Percentiles rank a stretch among this genome's conserved stretches.
These are phyloP conservation scores for Rhizophora mangle DNA, from an alignment of 345 rosid species.

Conservation along the genomic window DNA sequence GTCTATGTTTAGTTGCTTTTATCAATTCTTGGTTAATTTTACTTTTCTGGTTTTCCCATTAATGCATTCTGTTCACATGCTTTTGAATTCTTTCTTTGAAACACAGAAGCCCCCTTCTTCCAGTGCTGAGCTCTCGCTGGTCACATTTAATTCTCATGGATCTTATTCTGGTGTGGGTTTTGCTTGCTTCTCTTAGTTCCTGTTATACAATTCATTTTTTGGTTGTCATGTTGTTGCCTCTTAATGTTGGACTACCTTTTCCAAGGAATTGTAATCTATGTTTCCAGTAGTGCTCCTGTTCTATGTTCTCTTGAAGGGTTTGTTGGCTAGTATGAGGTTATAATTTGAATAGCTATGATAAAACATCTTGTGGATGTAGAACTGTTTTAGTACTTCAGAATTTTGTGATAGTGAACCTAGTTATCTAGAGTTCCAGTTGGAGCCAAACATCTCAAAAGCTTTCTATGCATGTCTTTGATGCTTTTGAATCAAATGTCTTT, in stretches of 20 bases:
- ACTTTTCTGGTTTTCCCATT: too few relatives aligned
- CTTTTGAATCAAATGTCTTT: background rate
- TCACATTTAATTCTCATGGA: conserved; percentile 81
- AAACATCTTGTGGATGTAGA: conserved; percentile 1
- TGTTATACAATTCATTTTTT: background rate
- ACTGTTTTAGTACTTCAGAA: background rate
- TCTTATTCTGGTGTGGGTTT: conserved; percentile 37
- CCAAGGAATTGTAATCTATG: background rate
- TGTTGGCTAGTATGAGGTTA: background rate
- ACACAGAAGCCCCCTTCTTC: conserved; percentile 60
- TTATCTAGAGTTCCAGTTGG: conserved; percentile 1
- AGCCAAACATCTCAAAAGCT: conserved; percentile 6
- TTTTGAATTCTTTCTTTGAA: conserved; percentile 6
- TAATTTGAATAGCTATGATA: background rate
- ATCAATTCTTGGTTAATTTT: background rate
- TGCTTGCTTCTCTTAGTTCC: conserved; percentile 4
- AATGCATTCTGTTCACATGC: background rate
- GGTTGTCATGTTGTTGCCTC: background rate
- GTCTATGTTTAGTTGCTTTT: background rate
- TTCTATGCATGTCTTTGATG: background rate
- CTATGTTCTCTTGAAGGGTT: background rate
- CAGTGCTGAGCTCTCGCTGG: conserved; percentile 64
- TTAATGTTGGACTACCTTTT: background rate
- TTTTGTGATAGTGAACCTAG: background rate
- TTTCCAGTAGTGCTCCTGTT: background rate